A percentile compares a stretch with the other conserved stretches of the same genome.
Conservation (phyloP, 2,329 filamentous ascomycete genomes). For the Colletotrichum navitas region DNA sequence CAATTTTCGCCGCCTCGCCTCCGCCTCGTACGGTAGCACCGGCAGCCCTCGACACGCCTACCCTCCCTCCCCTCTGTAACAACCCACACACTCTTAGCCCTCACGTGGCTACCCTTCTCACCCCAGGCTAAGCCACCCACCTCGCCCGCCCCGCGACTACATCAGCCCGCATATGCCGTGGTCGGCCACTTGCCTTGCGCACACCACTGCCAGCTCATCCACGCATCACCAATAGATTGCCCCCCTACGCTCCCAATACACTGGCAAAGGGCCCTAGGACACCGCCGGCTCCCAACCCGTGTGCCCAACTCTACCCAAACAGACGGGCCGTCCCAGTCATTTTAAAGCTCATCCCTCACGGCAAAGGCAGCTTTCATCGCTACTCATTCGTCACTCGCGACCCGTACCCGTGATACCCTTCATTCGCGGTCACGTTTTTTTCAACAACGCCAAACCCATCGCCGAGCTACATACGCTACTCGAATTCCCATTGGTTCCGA, state of each 20-base stretch:
- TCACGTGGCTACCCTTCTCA: constrained; percentile 60
- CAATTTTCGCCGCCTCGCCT: constrained; percentile 26
- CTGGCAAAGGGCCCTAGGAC: constrained; percentile 59
- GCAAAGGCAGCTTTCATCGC: constrained; percentile 44
- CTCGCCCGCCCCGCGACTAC: constrained; percentile 56
- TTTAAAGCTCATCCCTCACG: constrained; percentile 50
- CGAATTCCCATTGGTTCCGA: constrained; percentile 33
- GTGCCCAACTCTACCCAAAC: constrained; percentile 61
- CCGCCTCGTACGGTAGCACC: constrained; percentile 23
- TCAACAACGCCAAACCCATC: constrained; percentile 17
- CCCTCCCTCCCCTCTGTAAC: constrained; percentile 19
- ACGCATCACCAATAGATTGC: constrained; percentile 71
- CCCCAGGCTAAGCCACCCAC: constrained; percentile 54
- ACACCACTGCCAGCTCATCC: constrained; percentile 71
- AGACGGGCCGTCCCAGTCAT: constrained; percentile 48
- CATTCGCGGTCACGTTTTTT: constrained; percentile 25
- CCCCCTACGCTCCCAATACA: constrained; percentile 60
- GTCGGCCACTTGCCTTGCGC: constrained; percentile 66
- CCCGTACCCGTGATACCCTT: constrained; percentile 39
- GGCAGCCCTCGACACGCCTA: constrained; percentile 27
- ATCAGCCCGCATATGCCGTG: constrained; percentile 72
- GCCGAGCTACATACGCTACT: constrained; percentile 17
- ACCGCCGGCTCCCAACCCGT: constrained; percentile 57
- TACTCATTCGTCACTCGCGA: constrained; percentile 42
- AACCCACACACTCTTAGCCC: constrained; percentile 43